A percentile compares a stretch with the other conserved stretches of the same genome.
Evolutionary conservation across 2,329 filamentous ascomycete genomes (phyloP).

Genomic region (Ophiostoma sp.): DNA sequence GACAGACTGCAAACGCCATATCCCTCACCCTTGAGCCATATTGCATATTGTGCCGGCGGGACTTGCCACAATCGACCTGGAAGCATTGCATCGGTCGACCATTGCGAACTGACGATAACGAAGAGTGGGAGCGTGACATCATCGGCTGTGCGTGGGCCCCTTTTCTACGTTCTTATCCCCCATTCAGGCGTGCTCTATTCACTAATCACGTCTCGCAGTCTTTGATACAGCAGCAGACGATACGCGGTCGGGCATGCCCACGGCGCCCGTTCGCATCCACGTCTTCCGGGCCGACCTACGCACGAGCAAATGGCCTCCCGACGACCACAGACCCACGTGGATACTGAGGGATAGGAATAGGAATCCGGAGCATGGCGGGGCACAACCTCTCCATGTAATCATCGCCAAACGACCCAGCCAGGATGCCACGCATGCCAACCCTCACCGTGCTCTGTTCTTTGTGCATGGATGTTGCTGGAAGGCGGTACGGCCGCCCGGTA

Average conservation of each 20-base stretch:
- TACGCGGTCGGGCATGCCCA: neutral
- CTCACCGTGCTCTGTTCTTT: conserved; percentile 19
- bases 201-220: conserved; percentile 9
- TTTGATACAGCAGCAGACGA: conserved; percentile 7
- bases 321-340: neutral
- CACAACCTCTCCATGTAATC: neutral
- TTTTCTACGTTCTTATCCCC: neutral
- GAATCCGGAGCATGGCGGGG: neutral
- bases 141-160: conserved; percentile 14
- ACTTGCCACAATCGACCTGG: conserved; percentile 18
- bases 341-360: neutral
- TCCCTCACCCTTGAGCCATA: conserved; percentile 21
- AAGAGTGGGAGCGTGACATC: conserved; percentile 18
- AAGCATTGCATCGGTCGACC: conserved; percentile 20
- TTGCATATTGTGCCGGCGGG: conserved; percentile 19
- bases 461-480: conserved; percentile 24
- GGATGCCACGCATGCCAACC: conserved; percentile 9
- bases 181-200: no score
- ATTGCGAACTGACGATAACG: neutral
- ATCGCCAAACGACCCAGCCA: conserved; percentile 21
- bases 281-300: conserved; percentile 21
- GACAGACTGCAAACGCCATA: conserved; percentile 8
- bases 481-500: neutral
- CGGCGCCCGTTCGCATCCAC: neutral
- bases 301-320: conserved; percentile 7